A percentile compares a stretch with the other conserved stretches of the same genome.
Conservation (phyloP, 2,329 filamentous ascomycete genomes). For the Penicillium brevicompactum region DNA sequence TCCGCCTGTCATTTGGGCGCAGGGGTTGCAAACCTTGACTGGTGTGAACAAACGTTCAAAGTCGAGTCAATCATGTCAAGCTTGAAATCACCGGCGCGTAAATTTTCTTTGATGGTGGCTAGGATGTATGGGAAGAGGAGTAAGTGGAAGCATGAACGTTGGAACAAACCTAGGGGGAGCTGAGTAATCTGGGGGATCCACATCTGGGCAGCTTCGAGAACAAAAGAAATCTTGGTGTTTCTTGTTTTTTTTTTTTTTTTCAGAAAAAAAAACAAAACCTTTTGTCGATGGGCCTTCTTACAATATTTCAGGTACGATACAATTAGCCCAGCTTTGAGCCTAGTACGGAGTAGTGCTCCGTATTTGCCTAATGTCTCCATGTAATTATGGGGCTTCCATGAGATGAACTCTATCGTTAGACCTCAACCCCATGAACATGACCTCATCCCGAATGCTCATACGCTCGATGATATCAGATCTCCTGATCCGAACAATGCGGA, state of each 20-base stretch:
- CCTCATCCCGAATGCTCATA: neutral
- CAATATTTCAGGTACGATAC: neutral
- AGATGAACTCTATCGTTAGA: neutral
- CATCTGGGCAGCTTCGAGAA: slow-evolving; percentile 21
- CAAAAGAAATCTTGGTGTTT: slow-evolving; percentile 5
- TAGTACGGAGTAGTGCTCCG: neutral
- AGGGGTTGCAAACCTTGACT: slow-evolving; percentile 5
- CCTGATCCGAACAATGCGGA: neutral
- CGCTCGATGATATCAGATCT: neutral
- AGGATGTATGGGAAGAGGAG: neutral
- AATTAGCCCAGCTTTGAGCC: too few relatives aligned
- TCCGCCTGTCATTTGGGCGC: slow-evolving; percentile 26
- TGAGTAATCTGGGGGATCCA: slow-evolving; percentile 22
- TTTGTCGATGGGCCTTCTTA: neutral
- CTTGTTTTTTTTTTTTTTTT: neutral
- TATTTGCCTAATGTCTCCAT: neutral
- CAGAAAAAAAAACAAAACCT: neutral
- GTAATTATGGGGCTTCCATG: neutral
- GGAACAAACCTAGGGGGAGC: slow-evolving; percentile 15
- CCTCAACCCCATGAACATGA: neutral
- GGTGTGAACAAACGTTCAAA: neutral
- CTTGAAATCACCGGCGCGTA: neutral
- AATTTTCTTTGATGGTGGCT: neutral
- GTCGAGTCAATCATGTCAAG: neutral
- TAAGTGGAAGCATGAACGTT: slow-evolving; percentile 2